These are phyloP conservation scores for Limtongia smithiae DNA, from an alignment of 805 yeast species.

Conservation along the genomic window DNA sequence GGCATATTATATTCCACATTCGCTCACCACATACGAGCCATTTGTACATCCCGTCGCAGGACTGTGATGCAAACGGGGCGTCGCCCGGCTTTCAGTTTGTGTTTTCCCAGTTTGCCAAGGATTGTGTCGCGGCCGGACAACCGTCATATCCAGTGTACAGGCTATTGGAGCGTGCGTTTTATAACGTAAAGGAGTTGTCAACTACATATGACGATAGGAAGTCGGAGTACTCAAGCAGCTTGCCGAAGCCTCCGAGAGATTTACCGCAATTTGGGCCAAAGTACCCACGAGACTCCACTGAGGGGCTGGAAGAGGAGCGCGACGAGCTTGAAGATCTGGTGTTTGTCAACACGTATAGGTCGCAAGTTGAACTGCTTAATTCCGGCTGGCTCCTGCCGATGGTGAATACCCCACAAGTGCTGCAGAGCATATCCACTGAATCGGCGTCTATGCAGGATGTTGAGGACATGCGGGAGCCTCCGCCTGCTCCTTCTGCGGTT, in stretches of 20 bases:
- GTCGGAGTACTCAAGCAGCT: no score
- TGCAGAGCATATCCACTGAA: no score
- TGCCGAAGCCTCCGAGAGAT: no score
- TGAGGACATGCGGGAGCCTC: background rate
- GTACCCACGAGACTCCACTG: no score
- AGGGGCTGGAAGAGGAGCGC: background rate
- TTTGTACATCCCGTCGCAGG: background rate
- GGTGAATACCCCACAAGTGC: background rate
- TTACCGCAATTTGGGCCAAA: no score
- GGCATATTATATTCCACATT: no score
- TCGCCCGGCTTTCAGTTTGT: no score
- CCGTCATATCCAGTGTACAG: background rate
- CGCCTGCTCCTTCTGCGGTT: background rate
- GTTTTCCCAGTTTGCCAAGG: background rate
- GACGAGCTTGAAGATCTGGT: background rate
- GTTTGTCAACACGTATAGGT: slow-evolving; percentile 1
- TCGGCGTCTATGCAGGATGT: background rate
- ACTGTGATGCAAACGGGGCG: background rate
- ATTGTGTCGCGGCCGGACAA: background rate
- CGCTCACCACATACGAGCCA: background rate
- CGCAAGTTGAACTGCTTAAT: slow-evolving; percentile 8
- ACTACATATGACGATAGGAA: no score
- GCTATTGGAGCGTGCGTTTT: no score
- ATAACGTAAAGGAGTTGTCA: no score
- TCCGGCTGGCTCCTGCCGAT: background rate